Evolutionary conservation across 768 basidiomycete genomes (phyloP), one percentile per base, ranked within the genome.

Genomic region (Coprinopsis cinerea): DNA sequence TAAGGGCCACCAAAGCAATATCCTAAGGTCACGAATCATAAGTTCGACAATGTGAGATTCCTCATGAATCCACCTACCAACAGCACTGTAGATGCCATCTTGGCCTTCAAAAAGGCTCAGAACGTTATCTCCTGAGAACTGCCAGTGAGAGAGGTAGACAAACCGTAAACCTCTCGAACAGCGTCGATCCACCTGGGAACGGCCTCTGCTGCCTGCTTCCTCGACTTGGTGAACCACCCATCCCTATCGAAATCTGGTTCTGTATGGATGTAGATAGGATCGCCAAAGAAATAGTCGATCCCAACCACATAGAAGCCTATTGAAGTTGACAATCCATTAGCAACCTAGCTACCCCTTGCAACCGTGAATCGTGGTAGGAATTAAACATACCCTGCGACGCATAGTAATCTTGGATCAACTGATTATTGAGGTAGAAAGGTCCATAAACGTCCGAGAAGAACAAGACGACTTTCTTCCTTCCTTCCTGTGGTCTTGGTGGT

Each of bases 261-360:
- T 51, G 75, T 70, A 1, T 57, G 49, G 18, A 20, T 34, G 15
- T 73, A 57, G 1, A 83, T 56, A 14, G 75, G 67, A 46, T 83
- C 78, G 4, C 82, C 80, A 44, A 82, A 72, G 62, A 85, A 82
- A 61, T 82, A 84, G 52, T 85, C 83, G 34, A 77, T 61, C 1
- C 79, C 81, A 2, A 83, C 61, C 2, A 84, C 81, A 36, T 69
- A 62, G 57, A 75, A 84, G 0, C 82, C 82, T 83, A 39, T 13
- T 6, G 17, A 43, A 9, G 4, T 43, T n/a, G 10, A 39, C 10
- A 25, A 53, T 25, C 25, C n/a, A 23, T 45, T 22, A 37, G 17
- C 6, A 24, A 5, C 22, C 17, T 3, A 2, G 23, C 34, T 11
- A 35, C 24, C 11, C 22, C n/a, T 34, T 11, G 40, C 25, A 14